phyloP scores from a whole-genome alignment of 139 green algal genomes.

The Pleodorina starrii region DNA sequence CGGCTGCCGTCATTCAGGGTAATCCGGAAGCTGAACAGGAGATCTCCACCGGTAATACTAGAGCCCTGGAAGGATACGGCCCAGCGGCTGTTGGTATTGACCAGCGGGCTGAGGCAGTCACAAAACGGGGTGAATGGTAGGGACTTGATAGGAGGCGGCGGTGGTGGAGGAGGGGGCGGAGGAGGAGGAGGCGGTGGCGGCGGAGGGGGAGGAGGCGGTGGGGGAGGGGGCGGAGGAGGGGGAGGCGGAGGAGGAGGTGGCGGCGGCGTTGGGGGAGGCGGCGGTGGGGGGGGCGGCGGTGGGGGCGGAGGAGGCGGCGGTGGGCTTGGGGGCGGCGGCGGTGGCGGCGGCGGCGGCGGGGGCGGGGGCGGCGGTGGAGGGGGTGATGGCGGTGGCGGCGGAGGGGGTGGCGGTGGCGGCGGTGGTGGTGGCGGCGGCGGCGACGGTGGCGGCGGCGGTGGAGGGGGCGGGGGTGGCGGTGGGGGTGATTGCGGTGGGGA shows the following conservation, averaged over 20 bases:
- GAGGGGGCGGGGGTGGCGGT: conserved; percentile 27
- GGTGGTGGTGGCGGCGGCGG: conserved; percentile 11
- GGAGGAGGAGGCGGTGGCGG: neutral
- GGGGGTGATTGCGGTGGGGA: neutral
- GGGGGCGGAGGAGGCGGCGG: conserved; percentile 30
- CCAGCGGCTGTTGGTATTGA: conserved; percentile 52
- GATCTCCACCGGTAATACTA: neutral
- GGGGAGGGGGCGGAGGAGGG: conserved; percentile 20
- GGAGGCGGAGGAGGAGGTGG: conserved; percentile 7
- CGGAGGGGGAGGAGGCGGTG: conserved; percentile 28
- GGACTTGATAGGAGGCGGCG: neutral
- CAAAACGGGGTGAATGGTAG: neutral
- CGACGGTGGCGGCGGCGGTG: neutral
- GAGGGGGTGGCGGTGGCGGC: neutral
- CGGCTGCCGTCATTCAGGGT: neutral
- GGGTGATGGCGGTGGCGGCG: conserved; percentile 9
- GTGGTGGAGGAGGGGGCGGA: conserved; percentile 18
- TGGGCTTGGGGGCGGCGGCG: conserved; percentile 1
- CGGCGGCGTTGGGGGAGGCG: conserved; percentile 10
- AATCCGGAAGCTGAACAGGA: conserved; percentile 24
- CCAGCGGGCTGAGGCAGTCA: conserved; percentile 61
- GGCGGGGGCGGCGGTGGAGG: conserved; percentile 4
- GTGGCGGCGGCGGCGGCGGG: conserved; percentile 2
- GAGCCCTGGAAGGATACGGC: conserved; percentile 19
- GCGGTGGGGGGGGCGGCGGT: neutral